A percentile compares a stretch with the other conserved stretches of the same genome.
phyloP scores from a whole-genome alignment of 495 filamentous ascomycete species.

The Penicillium canariense region DNA sequence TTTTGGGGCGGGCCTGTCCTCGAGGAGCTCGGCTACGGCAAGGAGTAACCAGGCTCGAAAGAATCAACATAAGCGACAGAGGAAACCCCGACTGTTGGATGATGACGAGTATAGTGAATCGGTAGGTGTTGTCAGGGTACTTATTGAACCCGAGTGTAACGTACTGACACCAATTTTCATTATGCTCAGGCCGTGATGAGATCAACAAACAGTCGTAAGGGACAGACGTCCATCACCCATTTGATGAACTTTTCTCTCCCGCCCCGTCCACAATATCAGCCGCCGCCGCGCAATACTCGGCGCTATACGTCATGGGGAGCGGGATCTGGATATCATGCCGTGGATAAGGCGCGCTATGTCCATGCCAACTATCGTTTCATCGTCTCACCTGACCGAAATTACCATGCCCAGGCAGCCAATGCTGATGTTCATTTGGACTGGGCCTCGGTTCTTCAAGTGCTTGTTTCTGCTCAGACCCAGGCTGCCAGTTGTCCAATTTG shows the following conservation, averaged over 20 bases:
- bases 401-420: conserved; percentile 75
- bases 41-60: conserved; percentile 73
- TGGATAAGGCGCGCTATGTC: conserved; percentile 92
- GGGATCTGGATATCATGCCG: conserved; percentile 86
- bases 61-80: conserved; percentile 68
- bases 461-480: conserved; percentile 88
- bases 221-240: conserved; percentile 95
- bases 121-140: conserved; percentile 40
- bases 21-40: conserved; percentile 49
- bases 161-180: conserved; percentile 20
- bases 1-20: conserved; percentile 57
- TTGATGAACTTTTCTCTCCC: conserved; percentile 88
- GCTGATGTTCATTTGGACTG: conserved; percentile 91
- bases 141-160: not conserved
- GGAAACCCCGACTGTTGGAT: conserved; percentile 56
- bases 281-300: conserved; percentile 54
- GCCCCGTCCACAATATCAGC: conserved; percentile 65
- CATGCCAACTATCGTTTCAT: conserved; percentile 98
- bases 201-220: conserved; percentile 79
- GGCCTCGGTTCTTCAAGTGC: conserved; percentile 83
- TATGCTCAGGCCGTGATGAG: conserved; percentile 66
- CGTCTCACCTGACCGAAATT: conserved; percentile 78
- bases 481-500: conserved; percentile 89
- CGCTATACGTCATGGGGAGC: conserved; percentile 78
- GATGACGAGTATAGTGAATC: conserved; percentile 86